Percentiles rank a stretch among this genome's conserved stretches.
These are phyloP conservation scores for Penicillium coffeae DNA, from an alignment of 495 filamentous ascomycete genomes.

Conservation along the genomic window DNA sequence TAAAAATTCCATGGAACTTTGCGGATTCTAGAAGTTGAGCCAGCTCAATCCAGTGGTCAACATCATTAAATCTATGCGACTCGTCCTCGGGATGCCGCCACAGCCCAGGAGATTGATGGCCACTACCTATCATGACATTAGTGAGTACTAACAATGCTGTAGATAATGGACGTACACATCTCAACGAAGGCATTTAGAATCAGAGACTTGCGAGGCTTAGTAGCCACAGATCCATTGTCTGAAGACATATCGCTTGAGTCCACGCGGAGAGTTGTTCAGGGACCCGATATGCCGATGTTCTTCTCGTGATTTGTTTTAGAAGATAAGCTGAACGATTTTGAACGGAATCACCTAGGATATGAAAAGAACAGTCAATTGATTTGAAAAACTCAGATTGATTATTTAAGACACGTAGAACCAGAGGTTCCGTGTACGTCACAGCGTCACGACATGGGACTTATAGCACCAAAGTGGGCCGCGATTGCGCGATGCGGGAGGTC, in stretches of 20 bases:
- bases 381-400: neutral
- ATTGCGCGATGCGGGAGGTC: constrained; percentile 33
- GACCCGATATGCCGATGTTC: too few species aligned
- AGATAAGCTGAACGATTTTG: too few species aligned
- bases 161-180: constrained; percentile 34
- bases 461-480: constrained; percentile 42
- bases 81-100: constrained; percentile 53
- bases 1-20: constrained; percentile 56
- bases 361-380: too few species aligned
- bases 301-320: too few species aligned
- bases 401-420: neutral
- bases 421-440: constrained; percentile 11
- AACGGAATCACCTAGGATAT: too few species aligned
- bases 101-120: constrained; percentile 51
- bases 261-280: too few species aligned
- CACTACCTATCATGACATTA: constrained; percentile 33
- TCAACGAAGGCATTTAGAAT: constrained; percentile 61
- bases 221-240: neutral
- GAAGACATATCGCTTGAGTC: too few species aligned
- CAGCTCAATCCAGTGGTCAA: constrained; percentile 48
- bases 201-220: constrained; percentile 40
- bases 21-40: constrained; percentile 47
- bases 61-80: constrained; percentile 50
- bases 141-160: neutral
- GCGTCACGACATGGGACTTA: constrained; percentile 7